A percentile compares a stretch with the other conserved stretches of the same genome.
Conservation (phyloP, 768 basidiomycete species). For the Cantharellus anzutake region DNA sequence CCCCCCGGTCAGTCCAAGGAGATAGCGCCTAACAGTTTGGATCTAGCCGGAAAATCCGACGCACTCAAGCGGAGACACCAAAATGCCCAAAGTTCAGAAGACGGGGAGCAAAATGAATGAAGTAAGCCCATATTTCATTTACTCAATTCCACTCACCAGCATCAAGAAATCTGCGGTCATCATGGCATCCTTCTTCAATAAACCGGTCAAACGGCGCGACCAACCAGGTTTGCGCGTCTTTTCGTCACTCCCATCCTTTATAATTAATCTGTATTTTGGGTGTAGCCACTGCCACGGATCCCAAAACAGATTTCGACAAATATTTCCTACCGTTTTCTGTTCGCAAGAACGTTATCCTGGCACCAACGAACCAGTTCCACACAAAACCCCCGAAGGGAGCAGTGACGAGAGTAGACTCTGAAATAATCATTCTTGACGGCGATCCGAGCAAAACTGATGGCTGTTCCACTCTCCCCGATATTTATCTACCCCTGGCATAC, state of each 20-base stretch:
- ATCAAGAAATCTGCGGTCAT: slow-evolving; percentile 54
- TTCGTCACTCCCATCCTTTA: not conserved
- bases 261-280: not conserved
- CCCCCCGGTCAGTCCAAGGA: not conserved
- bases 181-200: slow-evolving; percentile 64
- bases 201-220: slow-evolving; percentile 19
- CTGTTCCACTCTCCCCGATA: too few relatives aligned
- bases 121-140: too few relatives aligned
- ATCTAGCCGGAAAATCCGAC: slow-evolving; percentile 4
- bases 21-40: not conserved
- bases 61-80: not conserved
- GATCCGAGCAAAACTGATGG: too few relatives aligned
- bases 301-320: slow-evolving; percentile 45
- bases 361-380: slow-evolving; percentile 54
- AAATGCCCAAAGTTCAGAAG: too few relatives aligned
- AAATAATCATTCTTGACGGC: slow-evolving; percentile 43
- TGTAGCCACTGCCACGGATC: not conserved
- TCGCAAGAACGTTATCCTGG: slow-evolving; percentile 55
- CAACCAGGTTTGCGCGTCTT: not conserved
- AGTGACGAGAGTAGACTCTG: slow-evolving; percentile 12
- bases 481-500: too few relatives aligned
- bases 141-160: slow-evolving; percentile 8
- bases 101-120: too few relatives aligned
- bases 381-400: slow-evolving; percentile 13
- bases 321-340: slow-evolving; percentile 63